Evolutionary conservation across 768 basidiomycete genomes (phyloP).

Genomic region (Aureoboletus auriporus): DNA sequence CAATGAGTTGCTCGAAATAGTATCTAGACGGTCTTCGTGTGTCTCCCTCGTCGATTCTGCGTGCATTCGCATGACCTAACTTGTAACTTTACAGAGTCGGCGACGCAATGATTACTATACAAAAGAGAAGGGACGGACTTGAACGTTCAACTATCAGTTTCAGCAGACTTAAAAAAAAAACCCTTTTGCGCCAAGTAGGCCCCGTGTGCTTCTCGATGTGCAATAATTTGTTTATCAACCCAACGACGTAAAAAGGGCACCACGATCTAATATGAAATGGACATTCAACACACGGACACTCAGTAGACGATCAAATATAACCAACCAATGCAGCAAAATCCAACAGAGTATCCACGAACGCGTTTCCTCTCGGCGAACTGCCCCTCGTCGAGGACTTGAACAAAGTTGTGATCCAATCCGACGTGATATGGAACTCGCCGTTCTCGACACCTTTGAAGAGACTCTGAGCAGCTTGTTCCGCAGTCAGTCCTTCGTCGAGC

Average conservation of each 20-base stretch:
- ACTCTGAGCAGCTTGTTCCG: constrained; percentile 58
- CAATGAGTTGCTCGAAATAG: too few relatives aligned
- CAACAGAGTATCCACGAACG: constrained; percentile 46
- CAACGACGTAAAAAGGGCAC: constrained; percentile 49
- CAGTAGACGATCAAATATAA: constrained; percentile 3
- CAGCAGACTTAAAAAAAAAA: constrained; percentile 37
- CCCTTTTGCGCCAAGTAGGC: constrained; percentile 41
- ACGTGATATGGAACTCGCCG: constrained; percentile 72
- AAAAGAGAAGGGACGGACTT: too few relatives aligned
- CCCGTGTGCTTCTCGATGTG: constrained; percentile 44
- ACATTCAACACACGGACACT: background rate
- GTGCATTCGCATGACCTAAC: too few relatives aligned
- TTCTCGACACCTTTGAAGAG: constrained; percentile 68
- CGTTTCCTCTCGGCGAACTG: constrained; percentile 55
- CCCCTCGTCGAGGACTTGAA: constrained; percentile 65
- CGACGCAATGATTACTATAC: too few relatives aligned
- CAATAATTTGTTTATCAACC: constrained; percentile 45
- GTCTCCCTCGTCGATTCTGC: too few relatives aligned
- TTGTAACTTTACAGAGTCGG: too few relatives aligned
- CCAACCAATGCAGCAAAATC: constrained; percentile 46
- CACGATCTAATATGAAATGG: constrained; percentile 35
- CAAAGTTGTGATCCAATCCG: constrained; percentile 61
- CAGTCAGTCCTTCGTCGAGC: constrained; percentile 56
- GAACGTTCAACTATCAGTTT: too few relatives aligned
- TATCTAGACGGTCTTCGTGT: too few relatives aligned